phyloP scores from a whole-genome alignment of 345 rosid genomes.

The Ceriops zippeliana region DNA sequence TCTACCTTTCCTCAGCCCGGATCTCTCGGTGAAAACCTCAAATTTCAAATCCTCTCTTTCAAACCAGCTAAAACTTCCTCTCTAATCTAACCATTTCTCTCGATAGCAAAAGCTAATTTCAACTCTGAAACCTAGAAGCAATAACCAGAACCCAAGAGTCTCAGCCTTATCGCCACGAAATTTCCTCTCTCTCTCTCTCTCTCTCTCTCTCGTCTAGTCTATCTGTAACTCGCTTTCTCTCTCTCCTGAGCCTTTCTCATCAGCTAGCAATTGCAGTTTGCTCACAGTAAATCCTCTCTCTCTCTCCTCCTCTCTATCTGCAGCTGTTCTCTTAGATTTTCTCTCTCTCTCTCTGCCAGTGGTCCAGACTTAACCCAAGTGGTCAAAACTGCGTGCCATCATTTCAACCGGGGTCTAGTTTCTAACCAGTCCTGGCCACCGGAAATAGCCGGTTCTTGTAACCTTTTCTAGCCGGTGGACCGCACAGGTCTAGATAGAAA shows the following conservation, averaged over 20 bases:
- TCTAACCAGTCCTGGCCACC: constrained; percentile 48
- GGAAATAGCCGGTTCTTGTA: constrained; percentile 43
- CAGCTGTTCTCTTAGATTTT: constrained; percentile 17
- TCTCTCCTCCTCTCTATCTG: constrained; percentile 24
- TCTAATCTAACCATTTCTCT: not conserved
- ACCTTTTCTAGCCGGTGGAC: constrained; percentile 28
- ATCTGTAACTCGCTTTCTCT: constrained; percentile 10
- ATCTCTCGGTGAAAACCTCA: constrained; percentile 45
- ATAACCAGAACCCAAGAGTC: not conserved
- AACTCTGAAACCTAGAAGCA: not conserved
- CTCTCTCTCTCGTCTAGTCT: constrained; percentile 7
- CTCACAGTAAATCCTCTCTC: constrained; percentile 9
- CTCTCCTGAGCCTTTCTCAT: constrained; percentile 8
- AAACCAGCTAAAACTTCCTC: not conserved
- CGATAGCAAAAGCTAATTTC: not conserved
- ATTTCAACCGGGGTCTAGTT: constrained; percentile 78
- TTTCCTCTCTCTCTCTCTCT: not conserved
- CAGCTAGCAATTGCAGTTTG: constrained; percentile 32
- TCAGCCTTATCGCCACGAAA: not conserved
- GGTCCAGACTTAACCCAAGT: constrained; percentile 49
- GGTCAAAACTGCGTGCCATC: constrained; percentile 55
- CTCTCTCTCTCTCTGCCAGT: constrained; percentile 1
- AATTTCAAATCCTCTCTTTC: constrained; percentile 3
- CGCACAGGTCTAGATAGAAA: constrained; percentile 24
- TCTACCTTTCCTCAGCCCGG: constrained; percentile 29